A percentile compares a stretch with the other conserved stretches of the same genome.
phyloP scores from a whole-genome alignment of 805 yeast genomes.

The Wickerhamomyces alni region DNA sequence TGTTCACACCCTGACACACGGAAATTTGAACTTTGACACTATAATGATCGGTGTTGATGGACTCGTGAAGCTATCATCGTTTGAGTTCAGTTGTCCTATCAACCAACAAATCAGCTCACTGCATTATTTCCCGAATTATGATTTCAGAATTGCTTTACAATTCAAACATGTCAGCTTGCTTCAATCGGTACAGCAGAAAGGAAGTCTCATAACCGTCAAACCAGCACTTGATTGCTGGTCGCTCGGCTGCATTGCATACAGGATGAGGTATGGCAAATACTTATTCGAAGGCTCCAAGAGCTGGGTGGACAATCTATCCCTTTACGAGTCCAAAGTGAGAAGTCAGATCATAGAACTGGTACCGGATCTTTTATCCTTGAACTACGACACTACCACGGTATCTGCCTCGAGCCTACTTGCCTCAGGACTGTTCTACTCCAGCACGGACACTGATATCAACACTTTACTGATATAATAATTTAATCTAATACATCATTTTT shows the following conservation, averaged over 20 bases:
- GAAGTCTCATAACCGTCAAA: neutral
- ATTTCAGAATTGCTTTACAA: neutral
- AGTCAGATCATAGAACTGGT: neutral
- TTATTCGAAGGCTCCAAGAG: neutral
- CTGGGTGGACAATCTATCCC: neutral
- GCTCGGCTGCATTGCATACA: slow-evolving; percentile 8
- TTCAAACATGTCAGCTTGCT: slow-evolving; percentile 6
- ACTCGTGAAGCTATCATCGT: slow-evolving; percentile 6
- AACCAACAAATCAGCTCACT: too few relatives aligned
- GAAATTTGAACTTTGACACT: slow-evolving; percentile 6
- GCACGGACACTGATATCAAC: too few relatives aligned
- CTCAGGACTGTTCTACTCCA: too few relatives aligned
- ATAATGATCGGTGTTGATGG: slow-evolving; percentile 8
- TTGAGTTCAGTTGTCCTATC: slow-evolving; percentile 6
- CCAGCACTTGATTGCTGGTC: slow-evolving; percentile 8
- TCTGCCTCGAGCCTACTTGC: too few relatives aligned
- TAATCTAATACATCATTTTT: too few relatives aligned
- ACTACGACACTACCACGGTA: neutral
- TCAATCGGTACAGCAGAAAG: too few relatives aligned
- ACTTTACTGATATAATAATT: too few relatives aligned
- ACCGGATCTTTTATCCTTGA: neutral
- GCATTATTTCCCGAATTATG: too few relatives aligned
- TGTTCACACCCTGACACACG: slow-evolving; percentile 6
- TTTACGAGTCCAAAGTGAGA: neutral
- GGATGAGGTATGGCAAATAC: slow-evolving; percentile 1